These are phyloP conservation scores for Cercophora scortea DNA, from an alignment of 495 filamentous ascomycete species.

Conservation along the genomic window DNA sequence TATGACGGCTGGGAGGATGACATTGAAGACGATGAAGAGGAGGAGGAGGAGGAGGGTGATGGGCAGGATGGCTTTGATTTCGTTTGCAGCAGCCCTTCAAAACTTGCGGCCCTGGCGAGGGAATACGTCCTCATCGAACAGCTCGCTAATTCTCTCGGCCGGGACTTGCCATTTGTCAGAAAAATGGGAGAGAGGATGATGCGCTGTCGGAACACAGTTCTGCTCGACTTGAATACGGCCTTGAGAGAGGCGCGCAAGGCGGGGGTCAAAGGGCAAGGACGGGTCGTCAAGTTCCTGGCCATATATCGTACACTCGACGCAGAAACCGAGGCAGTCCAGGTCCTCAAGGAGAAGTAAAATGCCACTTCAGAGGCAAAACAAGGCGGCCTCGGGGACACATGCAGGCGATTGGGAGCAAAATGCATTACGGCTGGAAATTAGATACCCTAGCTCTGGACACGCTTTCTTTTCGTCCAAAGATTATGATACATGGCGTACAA, in stretches of 20 bases:
- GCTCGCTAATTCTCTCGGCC: conserved; percentile 35
- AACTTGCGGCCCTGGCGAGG: conserved; percentile 34
- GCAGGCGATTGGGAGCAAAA: neutral
- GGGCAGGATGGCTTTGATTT: conserved; percentile 14
- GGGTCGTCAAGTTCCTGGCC: conserved; percentile 60
- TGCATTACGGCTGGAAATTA: conserved; percentile 3
- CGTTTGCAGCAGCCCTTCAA: conserved; percentile 32
- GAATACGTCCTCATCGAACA: conserved; percentile 33
- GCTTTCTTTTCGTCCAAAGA: conserved; percentile 8
- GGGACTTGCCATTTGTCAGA: conserved; percentile 32
- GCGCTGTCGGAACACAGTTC: conserved; percentile 58
- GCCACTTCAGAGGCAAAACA: neutral
- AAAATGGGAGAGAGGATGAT: conserved; percentile 48
- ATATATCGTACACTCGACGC: conserved; percentile 76
- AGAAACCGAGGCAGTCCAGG: conserved; percentile 64
- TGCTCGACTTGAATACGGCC: conserved; percentile 75
- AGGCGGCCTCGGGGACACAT: neutral
- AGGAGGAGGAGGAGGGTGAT: conserved; percentile 19
- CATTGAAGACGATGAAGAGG: conserved; percentile 16
- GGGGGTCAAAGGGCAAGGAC: conserved; percentile 44
- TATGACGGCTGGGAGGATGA: conserved; percentile 27
- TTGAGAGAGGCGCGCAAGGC: conserved; percentile 61
- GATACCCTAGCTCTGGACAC: conserved; percentile 24
- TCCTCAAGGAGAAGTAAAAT: conserved; percentile 44
- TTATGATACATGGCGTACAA: conserved; percentile 40